These are phyloP conservation scores for Pythium oligandrum DNA, from an alignment of 352 stramenopile species.

Conservation along the genomic window DNA sequence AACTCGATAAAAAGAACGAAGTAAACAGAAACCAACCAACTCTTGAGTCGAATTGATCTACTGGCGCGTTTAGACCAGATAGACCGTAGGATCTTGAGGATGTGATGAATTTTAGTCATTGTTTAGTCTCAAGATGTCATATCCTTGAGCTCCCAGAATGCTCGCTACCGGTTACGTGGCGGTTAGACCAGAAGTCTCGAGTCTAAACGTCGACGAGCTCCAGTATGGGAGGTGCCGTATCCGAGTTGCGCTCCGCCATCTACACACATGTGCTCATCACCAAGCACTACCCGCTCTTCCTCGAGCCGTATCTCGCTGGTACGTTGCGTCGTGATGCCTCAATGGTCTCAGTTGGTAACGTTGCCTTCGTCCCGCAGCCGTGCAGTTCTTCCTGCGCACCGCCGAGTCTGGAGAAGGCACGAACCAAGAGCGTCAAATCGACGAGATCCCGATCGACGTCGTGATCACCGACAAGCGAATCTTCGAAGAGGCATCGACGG, in stretches of 20 bases:
- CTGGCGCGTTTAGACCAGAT: too few relatives aligned
- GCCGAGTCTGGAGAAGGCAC: constrained; percentile 64
- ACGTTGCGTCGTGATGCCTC: not conserved
- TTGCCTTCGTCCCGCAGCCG: constrained; percentile 14
- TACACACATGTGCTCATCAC: constrained; percentile 57
- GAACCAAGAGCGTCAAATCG: constrained; percentile 37
- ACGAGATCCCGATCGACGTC: constrained; percentile 46
- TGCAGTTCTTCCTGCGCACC: constrained; percentile 66
- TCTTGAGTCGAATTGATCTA: too few relatives aligned
- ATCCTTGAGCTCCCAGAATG: too few relatives aligned
- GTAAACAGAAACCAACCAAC: too few relatives aligned
- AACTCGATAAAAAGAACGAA: too few relatives aligned
- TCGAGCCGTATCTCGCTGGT: constrained; percentile 56
- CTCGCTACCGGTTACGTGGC: too few relatives aligned
- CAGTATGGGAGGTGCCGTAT: constrained; percentile 62
- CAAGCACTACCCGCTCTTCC: constrained; percentile 45
- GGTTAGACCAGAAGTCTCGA: too few relatives aligned
- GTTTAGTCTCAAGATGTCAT: too few relatives aligned
- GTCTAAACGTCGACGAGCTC: too few relatives aligned
- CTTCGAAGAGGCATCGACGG: constrained; percentile 63
- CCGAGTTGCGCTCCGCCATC: constrained; percentile 60
- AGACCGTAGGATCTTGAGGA: too few relatives aligned
- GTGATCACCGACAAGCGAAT: constrained; percentile 48
- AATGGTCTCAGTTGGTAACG: constrained; percentile 1
- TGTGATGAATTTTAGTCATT: too few relatives aligned